A percentile compares a stretch with the other conserved stretches of the same genome.
phyloP scores from a whole-genome alignment of 352 stramenopile species.

The Phytophthora capsici region DNA sequence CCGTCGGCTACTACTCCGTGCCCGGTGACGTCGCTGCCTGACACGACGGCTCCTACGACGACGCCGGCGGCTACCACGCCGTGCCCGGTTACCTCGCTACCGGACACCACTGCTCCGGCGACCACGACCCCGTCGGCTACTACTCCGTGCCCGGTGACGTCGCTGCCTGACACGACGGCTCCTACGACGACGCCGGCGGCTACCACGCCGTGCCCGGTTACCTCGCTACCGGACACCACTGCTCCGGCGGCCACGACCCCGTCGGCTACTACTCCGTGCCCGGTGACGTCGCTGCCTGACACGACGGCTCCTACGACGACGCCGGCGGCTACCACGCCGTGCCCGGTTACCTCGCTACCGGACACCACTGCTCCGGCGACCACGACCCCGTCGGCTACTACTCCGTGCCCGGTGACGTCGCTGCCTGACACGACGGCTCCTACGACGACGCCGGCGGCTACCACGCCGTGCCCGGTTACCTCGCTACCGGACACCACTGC shows the following conservation, averaged over 20 bases:
- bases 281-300: constrained; percentile 15
- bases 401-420: constrained; percentile 10
- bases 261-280: not conserved
- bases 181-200: not conserved
- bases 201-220: constrained; percentile 7
- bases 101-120: not conserved
- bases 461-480: constrained; percentile 10
- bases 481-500: constrained; percentile 10
- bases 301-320: constrained; percentile 3
- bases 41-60: not conserved
- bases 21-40: constrained; percentile 12
- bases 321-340: not conserved
- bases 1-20: not conserved
- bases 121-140: not conserved
- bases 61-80: not conserved
- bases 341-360: constrained; percentile 14
- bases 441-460: not conserved
- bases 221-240: not conserved
- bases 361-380: constrained; percentile 6
- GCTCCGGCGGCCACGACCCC: not conserved
- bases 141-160: constrained; percentile 7
- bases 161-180: constrained; percentile 7
- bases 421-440: constrained; percentile 1
- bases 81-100: constrained; percentile 12
- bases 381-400: not conserved